Percentiles rank a stretch among this genome's conserved stretches.
Conservation (phyloP, 768 basidiomycete species). For the Inosperma sp. region DNA sequence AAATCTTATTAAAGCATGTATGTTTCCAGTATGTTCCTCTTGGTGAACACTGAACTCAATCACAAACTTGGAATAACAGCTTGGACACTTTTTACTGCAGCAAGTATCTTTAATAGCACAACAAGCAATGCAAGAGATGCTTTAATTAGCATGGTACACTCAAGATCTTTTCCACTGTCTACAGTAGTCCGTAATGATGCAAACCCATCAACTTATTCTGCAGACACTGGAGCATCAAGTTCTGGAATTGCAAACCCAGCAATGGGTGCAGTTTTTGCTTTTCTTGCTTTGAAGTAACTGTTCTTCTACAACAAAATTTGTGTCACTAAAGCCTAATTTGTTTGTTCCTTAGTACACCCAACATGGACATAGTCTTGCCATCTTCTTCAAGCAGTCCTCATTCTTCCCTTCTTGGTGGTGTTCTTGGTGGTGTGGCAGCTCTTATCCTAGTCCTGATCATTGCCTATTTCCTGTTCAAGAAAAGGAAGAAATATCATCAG, state of each 20-base stretch:
- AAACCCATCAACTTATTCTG: background rate
- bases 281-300: background rate
- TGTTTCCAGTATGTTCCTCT: background rate
- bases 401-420: background rate
- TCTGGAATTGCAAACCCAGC: background rate
- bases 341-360: background rate
- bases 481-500: too few relatives aligned
- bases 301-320: background rate
- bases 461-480: background rate
- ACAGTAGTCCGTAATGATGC: background rate
- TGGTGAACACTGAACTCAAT: too few relatives aligned
- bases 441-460: background rate
- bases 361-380: background rate
- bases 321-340: too few relatives aligned
- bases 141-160: conserved; percentile 2
- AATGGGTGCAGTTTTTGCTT: background rate
- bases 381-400: background rate
- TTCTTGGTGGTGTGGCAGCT: background rate
- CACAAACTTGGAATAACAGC: background rate
- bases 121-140: background rate
- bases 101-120: background rate
- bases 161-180: background rate
- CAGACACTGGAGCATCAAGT: conserved; percentile 2
- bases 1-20: background rate
- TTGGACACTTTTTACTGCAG: background rate